phyloP scores from a whole-genome alignment of 331 rosid genomes.

The Saraca asoca region DNA sequence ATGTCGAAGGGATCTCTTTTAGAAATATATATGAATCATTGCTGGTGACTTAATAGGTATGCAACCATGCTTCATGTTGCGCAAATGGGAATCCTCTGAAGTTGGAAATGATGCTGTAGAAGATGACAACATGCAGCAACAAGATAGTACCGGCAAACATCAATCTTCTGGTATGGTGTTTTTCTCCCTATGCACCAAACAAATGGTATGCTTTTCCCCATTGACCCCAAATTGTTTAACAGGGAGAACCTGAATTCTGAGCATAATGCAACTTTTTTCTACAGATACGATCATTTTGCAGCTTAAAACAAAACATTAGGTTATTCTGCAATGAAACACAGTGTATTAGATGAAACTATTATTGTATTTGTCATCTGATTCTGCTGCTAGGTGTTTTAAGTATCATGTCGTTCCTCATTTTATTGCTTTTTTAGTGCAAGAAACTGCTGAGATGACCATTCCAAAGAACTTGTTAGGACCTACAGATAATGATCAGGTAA shows the following conservation, averaged over 20 bases:
- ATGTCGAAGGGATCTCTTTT: constrained; percentile 11
- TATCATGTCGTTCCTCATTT: constrained; percentile 32
- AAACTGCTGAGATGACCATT: constrained; percentile 39
- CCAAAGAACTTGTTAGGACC: constrained; percentile 37
- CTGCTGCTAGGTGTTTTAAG: constrained; percentile 25
- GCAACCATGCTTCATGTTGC: constrained; percentile 54
- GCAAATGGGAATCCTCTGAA: constrained; percentile 70
- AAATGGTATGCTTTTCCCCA: constrained; percentile 15
- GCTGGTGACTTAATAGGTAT: constrained; percentile 29
- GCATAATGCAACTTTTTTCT: background rate
- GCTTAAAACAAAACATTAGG: too few relatives aligned
- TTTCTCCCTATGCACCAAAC: constrained; percentile 11
- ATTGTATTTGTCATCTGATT: too few relatives aligned
- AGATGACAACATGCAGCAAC: constrained; percentile 46
- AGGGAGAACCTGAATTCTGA: constrained; percentile 15
- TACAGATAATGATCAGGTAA: constrained; percentile 52
- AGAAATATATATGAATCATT: constrained; percentile 24
- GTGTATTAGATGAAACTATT: too few relatives aligned
- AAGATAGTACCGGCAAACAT: constrained; percentile 37
- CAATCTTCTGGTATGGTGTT: constrained; percentile 47
- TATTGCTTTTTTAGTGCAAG: constrained; percentile 37
- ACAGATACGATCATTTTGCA: too few relatives aligned
- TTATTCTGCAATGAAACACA: too few relatives aligned
- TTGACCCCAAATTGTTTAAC: background rate
- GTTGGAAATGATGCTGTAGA: constrained; percentile 29